Conservation (phyloP, 768 basidiomycete species). For the Strobilomyces dryophilus region DNA sequence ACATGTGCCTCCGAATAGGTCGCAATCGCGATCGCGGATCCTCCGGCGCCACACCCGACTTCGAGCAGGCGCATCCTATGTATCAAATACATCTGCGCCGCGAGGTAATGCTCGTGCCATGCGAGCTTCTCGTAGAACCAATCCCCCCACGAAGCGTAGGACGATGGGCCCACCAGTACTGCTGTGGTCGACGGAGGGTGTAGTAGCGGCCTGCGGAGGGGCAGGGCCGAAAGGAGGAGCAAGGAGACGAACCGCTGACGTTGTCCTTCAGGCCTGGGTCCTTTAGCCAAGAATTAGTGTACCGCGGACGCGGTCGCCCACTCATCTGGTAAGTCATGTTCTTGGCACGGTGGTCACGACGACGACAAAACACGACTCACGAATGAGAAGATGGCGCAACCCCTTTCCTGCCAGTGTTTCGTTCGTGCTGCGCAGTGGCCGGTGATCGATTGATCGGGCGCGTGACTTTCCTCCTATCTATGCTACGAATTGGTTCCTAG, state of each 20-base stretch:
- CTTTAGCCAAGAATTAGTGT: conserved; percentile 44
- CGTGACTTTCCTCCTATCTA: conserved; percentile 25
- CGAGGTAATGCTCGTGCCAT: no score
- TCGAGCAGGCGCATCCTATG: conserved; percentile 94
- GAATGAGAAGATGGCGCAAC: no score
- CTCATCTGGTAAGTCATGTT: conserved; percentile 35
- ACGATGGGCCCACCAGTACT: conserved; percentile 89
- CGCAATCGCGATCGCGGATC: no score
- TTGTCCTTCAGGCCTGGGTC: conserved; percentile 50
- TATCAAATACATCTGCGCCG: no score
- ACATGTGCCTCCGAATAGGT: no score
- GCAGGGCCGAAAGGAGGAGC: no score
- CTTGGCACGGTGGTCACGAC: neutral
- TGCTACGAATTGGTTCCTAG: no score
- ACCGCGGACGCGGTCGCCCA: conserved; percentile 70
- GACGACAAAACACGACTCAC: no score
- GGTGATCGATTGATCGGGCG: conserved; percentile 74
- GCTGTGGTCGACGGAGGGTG: conserved; percentile 61
- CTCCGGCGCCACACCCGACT: conserved; percentile 81
- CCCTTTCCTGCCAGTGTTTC: no score
- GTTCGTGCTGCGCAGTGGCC: no score
- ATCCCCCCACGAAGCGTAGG: conserved; percentile 97
- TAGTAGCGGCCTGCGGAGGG: no score
- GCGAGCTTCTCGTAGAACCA: conserved; percentile 49
- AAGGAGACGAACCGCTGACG: conserved; percentile 36